These are phyloP conservation scores for Fusarium verticillioides DNA, from an alignment of 2,329 filamentous ascomycete genomes.

Conservation along the genomic window DNA sequence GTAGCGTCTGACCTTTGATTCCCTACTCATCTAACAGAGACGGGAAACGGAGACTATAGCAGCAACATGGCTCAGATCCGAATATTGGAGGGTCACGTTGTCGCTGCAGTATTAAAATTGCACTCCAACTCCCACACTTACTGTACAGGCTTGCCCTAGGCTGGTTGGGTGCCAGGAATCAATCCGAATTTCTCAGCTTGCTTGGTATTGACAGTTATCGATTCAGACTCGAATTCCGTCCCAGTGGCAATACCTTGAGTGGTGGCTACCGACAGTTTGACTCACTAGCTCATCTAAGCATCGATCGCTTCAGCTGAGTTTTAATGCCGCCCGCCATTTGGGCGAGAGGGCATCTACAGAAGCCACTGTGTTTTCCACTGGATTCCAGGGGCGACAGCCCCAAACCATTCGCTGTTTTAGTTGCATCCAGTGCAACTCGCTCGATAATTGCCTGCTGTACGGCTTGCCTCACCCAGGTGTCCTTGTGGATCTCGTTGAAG, in stretches of 20 bases:
- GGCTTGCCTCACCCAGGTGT: background rate
- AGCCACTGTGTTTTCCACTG: slow-evolving; percentile 10
- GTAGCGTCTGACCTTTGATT: slow-evolving; percentile 40
- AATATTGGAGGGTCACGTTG: slow-evolving; percentile 39
- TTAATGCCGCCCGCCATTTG: background rate
- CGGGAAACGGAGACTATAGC: slow-evolving; percentile 31
- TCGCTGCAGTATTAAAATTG: slow-evolving; percentile 40
- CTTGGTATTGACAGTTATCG: background rate
- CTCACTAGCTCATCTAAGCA: background rate
- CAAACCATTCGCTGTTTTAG: slow-evolving; percentile 17
- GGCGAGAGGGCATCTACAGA: background rate
- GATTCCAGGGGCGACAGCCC: slow-evolving; percentile 28
- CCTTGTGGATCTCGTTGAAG: background rate
- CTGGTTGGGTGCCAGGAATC: background rate
- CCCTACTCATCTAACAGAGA: slow-evolving; percentile 39
- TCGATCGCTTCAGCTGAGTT: slow-evolving; percentile 12
- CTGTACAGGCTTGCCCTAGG: background rate
- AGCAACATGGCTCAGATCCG: slow-evolving; percentile 33
- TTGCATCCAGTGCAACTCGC: slow-evolving; percentile 20
- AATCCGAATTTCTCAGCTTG: background rate
- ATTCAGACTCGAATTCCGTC: slow-evolving; percentile 2
- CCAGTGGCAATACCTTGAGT: slow-evolving; percentile 26
- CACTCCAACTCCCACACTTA: slow-evolving; percentile 20
- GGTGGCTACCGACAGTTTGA: slow-evolving; percentile 31
- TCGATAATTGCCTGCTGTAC: background rate